A percentile compares a stretch with the other conserved stretches of the same genome.
phyloP scores from a whole-genome alignment of 2,329 filamentous ascomycete genomes.

The Alternaria arbusti region DNA sequence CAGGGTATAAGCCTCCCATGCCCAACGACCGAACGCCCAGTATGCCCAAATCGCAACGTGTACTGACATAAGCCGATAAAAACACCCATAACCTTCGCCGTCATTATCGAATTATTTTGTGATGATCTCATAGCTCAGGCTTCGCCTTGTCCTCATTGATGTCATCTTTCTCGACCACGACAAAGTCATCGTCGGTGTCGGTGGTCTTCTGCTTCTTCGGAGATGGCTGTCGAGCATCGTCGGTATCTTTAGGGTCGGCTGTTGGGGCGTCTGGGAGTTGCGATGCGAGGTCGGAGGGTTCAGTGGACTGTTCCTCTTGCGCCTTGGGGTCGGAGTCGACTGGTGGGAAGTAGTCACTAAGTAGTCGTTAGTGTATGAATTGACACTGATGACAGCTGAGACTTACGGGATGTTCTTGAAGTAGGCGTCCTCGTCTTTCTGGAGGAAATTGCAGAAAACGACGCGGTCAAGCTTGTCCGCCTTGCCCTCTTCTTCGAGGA shows the following conservation, averaged over 20 bases:
- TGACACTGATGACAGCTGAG: background rate
- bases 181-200: constrained; percentile 40
- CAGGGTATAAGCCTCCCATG: constrained; percentile 12
- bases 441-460: constrained; percentile 83
- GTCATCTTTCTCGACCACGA: constrained; percentile 38
- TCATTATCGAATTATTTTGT: background rate
- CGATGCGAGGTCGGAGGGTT: constrained; percentile 46
- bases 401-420: constrained; percentile 73
- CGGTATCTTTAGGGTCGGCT: constrained; percentile 53
- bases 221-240: constrained; percentile 46
- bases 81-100: background rate
- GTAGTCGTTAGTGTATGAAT: constrained; percentile 2
- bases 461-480: constrained; percentile 69
- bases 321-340: constrained; percentile 11
- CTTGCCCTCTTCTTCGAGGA: constrained; percentile 57
- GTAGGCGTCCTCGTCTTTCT: constrained; percentile 80
- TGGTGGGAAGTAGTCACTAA: constrained; percentile 47
- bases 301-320: constrained; percentile 34
- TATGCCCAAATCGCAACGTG: background rate
- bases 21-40: background rate
- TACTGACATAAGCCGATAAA: no score
- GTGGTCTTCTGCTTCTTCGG: constrained; percentile 57
- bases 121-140: constrained; percentile 6
- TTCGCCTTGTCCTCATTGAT: constrained; percentile 24
- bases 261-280: constrained; percentile 58